These are phyloP conservation scores for Nakazawaea laoshanensis DNA, from an alignment of 805 yeast species.

Conservation along the genomic window DNA sequence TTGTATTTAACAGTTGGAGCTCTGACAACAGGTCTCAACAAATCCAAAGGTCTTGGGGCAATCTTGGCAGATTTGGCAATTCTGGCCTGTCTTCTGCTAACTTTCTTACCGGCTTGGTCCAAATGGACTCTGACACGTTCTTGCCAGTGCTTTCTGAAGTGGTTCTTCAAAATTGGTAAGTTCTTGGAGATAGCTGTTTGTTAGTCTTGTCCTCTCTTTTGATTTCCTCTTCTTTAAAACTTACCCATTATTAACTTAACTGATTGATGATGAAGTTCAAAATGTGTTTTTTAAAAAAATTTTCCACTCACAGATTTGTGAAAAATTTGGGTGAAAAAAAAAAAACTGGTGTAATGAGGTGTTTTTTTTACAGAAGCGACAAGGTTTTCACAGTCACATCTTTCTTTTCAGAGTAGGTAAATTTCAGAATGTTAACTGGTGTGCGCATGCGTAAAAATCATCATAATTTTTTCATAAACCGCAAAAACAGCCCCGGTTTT, in stretches of 20 bases:
- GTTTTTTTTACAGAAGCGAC: too few relatives aligned
- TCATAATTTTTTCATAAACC: too few relatives aligned
- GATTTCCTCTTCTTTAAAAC: neutral
- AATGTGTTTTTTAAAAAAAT: neutral
- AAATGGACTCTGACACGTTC: constrained; percentile 99
- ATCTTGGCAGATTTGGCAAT: constrained; percentile 86
- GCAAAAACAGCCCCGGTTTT: too few relatives aligned
- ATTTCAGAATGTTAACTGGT: too few relatives aligned
- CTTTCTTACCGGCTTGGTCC: constrained; percentile 99
- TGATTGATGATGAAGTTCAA: neutral
- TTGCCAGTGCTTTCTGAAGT: constrained; percentile 99
- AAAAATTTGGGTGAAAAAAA: neutral
- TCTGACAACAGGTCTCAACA: constrained; percentile 95
- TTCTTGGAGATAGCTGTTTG: constrained; percentile 90
- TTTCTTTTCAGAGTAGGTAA: too few relatives aligned
- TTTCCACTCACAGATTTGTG: neutral
- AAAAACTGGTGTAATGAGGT: too few relatives aligned
- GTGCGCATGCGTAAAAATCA: too few relatives aligned
- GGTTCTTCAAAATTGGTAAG: constrained; percentile 98
- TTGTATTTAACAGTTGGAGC: constrained; percentile 98
- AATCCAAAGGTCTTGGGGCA: constrained; percentile 97
- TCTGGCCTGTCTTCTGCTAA: constrained; percentile 92
- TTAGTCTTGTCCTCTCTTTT: neutral
- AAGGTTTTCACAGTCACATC: too few relatives aligned
- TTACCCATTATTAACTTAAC: constrained; percentile 11